Evolutionary conservation across 495 filamentous ascomycete genomes (phyloP).

Genomic region (Copromyces sp.): DNA sequence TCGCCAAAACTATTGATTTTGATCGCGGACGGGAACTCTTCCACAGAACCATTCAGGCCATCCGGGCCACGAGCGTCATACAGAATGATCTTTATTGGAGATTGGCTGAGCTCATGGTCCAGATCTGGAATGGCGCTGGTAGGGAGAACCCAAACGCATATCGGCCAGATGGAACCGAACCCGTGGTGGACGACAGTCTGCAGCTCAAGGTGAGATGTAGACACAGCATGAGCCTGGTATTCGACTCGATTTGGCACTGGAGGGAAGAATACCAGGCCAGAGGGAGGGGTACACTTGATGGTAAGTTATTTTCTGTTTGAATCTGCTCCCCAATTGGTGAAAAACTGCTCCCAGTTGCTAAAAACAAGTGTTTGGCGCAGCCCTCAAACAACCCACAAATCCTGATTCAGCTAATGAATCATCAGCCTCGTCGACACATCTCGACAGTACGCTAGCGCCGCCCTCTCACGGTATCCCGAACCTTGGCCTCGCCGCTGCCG

Average conservation of each 20-base stretch:
- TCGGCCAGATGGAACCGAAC: constrained; percentile 28
- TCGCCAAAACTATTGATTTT: constrained; percentile 61
- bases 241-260: constrained; percentile 91
- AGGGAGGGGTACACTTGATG: constrained; percentile 67
- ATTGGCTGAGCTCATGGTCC: constrained; percentile 79
- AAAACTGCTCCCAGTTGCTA: constrained; percentile 19
- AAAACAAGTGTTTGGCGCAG: constrained; percentile 34
- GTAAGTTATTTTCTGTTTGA: constrained; percentile 34
- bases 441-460: constrained; percentile 43
- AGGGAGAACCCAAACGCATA: constrained; percentile 36
- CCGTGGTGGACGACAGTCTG: constrained; percentile 57
- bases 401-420: constrained; percentile 69
- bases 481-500: constrained; percentile 17
- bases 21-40: constrained; percentile 66
- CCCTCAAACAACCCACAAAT: constrained; percentile 78
- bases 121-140: constrained; percentile 76
- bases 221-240: constrained; percentile 89
- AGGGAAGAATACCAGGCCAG: constrained; percentile 75
- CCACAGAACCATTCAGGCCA: constrained; percentile 62
- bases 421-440: constrained; percentile 54
- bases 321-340: neutral
- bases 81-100: constrained; percentile 80
- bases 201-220: constrained; percentile 80
- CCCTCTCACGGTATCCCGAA: constrained; percentile 25
- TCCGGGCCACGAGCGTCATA: constrained; percentile 66